phyloP scores from a whole-genome alignment of 2,329 filamentous ascomycete genomes.

The Zasmidium cellare region DNA sequence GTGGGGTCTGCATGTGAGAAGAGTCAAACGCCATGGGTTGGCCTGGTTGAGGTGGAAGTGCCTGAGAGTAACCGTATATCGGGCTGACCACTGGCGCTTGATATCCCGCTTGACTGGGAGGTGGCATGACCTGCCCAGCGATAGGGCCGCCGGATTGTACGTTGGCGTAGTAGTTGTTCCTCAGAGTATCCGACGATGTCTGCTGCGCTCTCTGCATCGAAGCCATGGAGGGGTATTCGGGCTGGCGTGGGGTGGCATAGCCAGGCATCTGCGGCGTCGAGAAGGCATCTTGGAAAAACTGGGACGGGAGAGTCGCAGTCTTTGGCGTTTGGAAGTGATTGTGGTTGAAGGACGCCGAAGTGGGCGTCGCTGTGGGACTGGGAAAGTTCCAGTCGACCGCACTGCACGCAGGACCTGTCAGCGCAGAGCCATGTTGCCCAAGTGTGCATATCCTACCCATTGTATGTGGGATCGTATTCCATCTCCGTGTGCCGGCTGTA shows the following conservation, averaged over 20 bases:
- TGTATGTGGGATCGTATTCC: conserved; percentile 26
- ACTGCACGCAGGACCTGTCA: conserved; percentile 34
- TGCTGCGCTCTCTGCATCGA: conserved; percentile 27
- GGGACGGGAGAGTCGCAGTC: conserved; percentile 42
- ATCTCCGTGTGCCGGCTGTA: conserved; percentile 13
- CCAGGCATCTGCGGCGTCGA: conserved; percentile 48
- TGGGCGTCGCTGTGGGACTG: conserved; percentile 52
- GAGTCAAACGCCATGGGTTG: conserved; percentile 30
- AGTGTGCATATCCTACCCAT: conserved; percentile 15
- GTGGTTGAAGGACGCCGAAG: conserved; percentile 38
- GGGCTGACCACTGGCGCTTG: conserved; percentile 18
- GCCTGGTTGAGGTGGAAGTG: conserved; percentile 8
- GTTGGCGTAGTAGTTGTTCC: conserved; percentile 28
- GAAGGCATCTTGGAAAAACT: conserved; percentile 55
- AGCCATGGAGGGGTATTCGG: conserved; percentile 28
- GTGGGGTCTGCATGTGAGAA: conserved; percentile 61
- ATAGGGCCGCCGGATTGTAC: conserved; percentile 21
- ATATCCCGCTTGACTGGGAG: conserved; percentile 15
- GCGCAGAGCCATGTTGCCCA: conserved; percentile 12
- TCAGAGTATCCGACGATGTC: conserved; percentile 27
- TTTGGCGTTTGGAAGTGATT: conserved; percentile 48
- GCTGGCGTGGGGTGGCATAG: conserved; percentile 36
- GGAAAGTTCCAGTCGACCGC: conserved; percentile 51
- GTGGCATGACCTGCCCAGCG: conserved; percentile 15
- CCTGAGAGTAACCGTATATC: conserved; percentile 15